Percentiles rank a stretch among this genome's conserved stretches.
Conservation (phyloP, 202 grass and related monocot genomes). For the Alloteropsis angusta region DNA sequence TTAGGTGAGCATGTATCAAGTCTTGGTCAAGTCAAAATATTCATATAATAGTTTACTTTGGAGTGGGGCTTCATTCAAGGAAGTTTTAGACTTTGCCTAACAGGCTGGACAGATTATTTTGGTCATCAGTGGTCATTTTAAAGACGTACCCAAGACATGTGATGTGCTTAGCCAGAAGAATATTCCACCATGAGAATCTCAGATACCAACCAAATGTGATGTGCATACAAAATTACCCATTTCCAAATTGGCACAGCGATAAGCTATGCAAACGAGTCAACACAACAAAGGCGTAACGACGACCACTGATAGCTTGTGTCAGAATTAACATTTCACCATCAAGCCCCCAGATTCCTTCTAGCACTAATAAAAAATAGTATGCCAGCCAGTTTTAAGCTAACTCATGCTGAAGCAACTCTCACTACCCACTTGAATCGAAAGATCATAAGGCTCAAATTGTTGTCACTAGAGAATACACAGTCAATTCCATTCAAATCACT, state of each 20-base stretch:
- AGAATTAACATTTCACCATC: background rate
- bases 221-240: background rate
- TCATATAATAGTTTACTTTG: background rate
- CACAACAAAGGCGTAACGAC: background rate
- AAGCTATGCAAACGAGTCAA: background rate
- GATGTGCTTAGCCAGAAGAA: conserved; percentile 26
- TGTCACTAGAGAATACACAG: background rate
- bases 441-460: background rate
- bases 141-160: conserved; percentile 7
- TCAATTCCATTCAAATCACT: background rate
- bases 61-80: background rate
- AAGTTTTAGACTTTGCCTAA: background rate
- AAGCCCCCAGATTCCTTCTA: background rate
- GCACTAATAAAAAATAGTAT: conserved; percentile 24
- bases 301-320: background rate
- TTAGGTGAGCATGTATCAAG: background rate
- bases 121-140: background rate
- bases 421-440: background rate
- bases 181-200: conserved; percentile 22
- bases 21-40: conserved; percentile 14
- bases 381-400: background rate
- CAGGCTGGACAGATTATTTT: background rate
- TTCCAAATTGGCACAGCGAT: background rate
- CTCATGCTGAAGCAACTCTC: background rate
- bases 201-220: background rate